Base-by-base conservation (phyloP, 176 grass and related monocot genomes). In the Pharus latifolius region DNA sequence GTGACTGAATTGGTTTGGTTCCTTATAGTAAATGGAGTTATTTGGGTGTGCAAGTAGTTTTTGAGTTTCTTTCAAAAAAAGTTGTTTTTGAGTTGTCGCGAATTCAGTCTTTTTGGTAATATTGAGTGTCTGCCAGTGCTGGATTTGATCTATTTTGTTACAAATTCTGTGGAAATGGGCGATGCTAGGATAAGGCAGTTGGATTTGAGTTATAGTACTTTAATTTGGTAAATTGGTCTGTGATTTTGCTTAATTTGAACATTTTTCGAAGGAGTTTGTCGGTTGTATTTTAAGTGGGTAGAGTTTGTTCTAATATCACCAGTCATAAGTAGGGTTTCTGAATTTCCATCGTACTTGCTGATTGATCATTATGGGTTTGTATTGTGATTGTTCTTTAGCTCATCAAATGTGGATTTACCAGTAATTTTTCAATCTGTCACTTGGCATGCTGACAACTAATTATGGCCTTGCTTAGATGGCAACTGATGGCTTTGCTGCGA, bases 391-490 rank as follows among this genome's bases (percentile, higher is more conserved):
- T 35, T 33, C 28, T 15, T 30, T 15, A 23, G 41, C 30, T 5
- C 32, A 18, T 38, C 15, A 60, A 16, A 73, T 4, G 11, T n/a
- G 0, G n/a, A 61, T 8, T 49, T 64, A 42, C 15, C 22, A 51
- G 59, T 29, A 8, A 55, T 14, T 28, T 79, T 73, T 16, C 71
- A 49, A 11, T 27, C 32, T 51, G 31, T 54, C 4, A 9, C 35
- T 52, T 33, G 17, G 16, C 74, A 35, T 38, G 13, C 13, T 72
- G 17, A 25, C 2, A 40, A 7, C 43, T 78, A 37, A 70, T 59
- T 76, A 41, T 70, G 41, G 13, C 34, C 48, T 70, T 76, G 4
- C 63, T 56, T 65, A 86, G 83, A 76, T 57, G 57, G 13, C 75
- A 49, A 53, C 16, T 49, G 41, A 28, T 49, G 57, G 25, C 34